Evolutionary conservation across 1,139 yeast species (phyloP), one percentile per base, ranked within the genome.

Genomic region (Yamadazyma dendronema): DNA sequence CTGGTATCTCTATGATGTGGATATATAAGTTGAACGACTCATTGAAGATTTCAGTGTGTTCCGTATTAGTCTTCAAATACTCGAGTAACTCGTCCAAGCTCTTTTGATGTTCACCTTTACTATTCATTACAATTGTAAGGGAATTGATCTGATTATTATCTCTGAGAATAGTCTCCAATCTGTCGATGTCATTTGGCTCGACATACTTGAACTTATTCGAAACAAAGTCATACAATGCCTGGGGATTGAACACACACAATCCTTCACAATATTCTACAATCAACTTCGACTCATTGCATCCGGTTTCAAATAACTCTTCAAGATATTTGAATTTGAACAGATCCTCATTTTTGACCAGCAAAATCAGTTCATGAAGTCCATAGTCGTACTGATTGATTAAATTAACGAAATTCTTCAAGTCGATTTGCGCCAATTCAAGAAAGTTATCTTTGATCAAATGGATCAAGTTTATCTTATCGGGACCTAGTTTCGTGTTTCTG

Each of bases 381-480:
- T 76, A 74, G 24, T 61, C 56, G 42, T 64, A 59, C 21, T 51
- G 50, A 29, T 67, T 58, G 10, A 79, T 53, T 10, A 71, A 48
- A 4, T 37, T 41, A 4, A 68, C 71, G 47, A 79, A 61, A 13
- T 56, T 64, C 6, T 39, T 49, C 2, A 69, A 54, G 45, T 74
- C 67, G 11, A 56, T 54, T 1, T 47, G 52, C 1, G 72, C 54
- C 31, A 77, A 56, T 2, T 50, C 45, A 3, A 46, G 54, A 47
- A 78, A 77, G 39, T 77, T 61, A 0, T 50, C 45, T 29, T 50
- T 49, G 8, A 78, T 49, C 10, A 72, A 63, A 5, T 52, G 41
- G 5, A 65, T 53, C 28, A 78, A 47, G 16, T 62, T 59, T 1
- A 50, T 22, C 35, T 62, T 55, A 30, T 76, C 77, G 2, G 53